Conservation (phyloP, 2,329 filamentous ascomycete species). For the Stemphylium lycopersici region DNA sequence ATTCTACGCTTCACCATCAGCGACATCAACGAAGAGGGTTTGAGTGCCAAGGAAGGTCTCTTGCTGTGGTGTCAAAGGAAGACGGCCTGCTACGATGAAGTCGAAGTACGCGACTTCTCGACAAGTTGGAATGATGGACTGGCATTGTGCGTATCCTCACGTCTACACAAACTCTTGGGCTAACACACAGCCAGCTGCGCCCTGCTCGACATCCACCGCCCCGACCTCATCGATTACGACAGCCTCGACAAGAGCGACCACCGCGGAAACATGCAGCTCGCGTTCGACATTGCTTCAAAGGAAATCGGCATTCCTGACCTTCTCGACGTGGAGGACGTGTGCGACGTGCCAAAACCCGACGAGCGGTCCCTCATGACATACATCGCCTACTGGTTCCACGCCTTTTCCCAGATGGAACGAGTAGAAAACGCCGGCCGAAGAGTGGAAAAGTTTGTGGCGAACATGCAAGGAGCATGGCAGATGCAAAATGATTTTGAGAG, state of each 20-base stretch:
- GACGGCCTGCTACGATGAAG: slow-evolving; percentile 97
- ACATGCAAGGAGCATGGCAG: slow-evolving; percentile 99
- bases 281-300: slow-evolving; percentile 93
- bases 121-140: slow-evolving; percentile 96
- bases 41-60: slow-evolving; percentile 96
- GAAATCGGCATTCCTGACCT: slow-evolving; percentile 97
- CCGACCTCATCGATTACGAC: slow-evolving; percentile 97
- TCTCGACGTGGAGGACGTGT: slow-evolving; percentile 97
- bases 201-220: slow-evolving; percentile 92
- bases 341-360: slow-evolving; percentile 93
- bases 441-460: slow-evolving; percentile 98
- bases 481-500: slow-evolving; percentile 98
- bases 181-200: slow-evolving; percentile 66
- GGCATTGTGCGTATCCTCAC: slow-evolving; percentile 66
- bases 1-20: slow-evolving; percentile 98
- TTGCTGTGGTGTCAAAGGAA: slow-evolving; percentile 98
- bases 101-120: slow-evolving; percentile 94
- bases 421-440: slow-evolving; percentile 96
- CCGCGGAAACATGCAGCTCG: slow-evolving; percentile 95
- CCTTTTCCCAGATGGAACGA: slow-evolving; percentile 98
- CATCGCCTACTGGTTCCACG: slow-evolving; percentile 99
- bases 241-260: slow-evolving; percentile 92
- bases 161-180: neutral
- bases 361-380: slow-evolving; percentile 99
- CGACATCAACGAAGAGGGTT: slow-evolving; percentile 96